A percentile compares a stretch with the other conserved stretches of the same genome.
These are phyloP conservation scores for Haplosporangium gracile DNA, from an alignment of 192 early-diverging fungal genomes.

Conservation along the genomic window DNA sequence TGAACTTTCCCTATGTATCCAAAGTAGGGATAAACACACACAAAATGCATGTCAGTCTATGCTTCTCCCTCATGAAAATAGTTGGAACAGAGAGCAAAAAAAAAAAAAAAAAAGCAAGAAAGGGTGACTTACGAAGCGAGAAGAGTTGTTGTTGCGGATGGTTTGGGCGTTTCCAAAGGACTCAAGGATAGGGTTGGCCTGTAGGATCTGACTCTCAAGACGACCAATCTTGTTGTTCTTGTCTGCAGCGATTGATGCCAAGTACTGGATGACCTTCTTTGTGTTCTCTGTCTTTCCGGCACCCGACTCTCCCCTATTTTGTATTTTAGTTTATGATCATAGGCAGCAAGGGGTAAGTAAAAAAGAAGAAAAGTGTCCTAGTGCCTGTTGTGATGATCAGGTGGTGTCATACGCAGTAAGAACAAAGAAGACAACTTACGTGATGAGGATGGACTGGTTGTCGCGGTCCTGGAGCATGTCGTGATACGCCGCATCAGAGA, in stretches of 20 bases:
- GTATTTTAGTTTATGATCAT: neutral
- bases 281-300: conserved; percentile 99
- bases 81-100: neutral
- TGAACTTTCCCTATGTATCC: conserved; percentile 89
- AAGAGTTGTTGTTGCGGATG: conserved; percentile 98
- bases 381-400: neutral
- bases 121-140: conserved; percentile 84
- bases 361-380: neutral
- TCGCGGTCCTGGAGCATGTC: conserved; percentile 95
- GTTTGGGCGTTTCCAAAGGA: conserved; percentile 99
- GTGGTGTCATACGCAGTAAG: neutral
- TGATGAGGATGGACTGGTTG: conserved; percentile 98
- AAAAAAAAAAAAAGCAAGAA: neutral
- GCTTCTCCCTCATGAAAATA: neutral
- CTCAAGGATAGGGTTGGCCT: conserved; percentile 98
- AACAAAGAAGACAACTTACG: conserved; percentile 66
- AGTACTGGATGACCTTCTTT: conserved; percentile 98
- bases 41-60: neutral
- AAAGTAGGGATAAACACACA: neutral
- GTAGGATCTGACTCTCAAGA: conserved; percentile 93
- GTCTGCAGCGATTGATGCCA: conserved; percentile 89
- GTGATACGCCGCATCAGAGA: conserved; percentile 93
- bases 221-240: conserved; percentile 59
- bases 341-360: neutral
- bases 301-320: conserved; percentile 92